Percentiles rank a stretch among this genome's conserved stretches.
phyloP scores from a whole-genome alignment of 2,329 filamentous ascomycete species.

The Phialemoniopsis sp. region DNA sequence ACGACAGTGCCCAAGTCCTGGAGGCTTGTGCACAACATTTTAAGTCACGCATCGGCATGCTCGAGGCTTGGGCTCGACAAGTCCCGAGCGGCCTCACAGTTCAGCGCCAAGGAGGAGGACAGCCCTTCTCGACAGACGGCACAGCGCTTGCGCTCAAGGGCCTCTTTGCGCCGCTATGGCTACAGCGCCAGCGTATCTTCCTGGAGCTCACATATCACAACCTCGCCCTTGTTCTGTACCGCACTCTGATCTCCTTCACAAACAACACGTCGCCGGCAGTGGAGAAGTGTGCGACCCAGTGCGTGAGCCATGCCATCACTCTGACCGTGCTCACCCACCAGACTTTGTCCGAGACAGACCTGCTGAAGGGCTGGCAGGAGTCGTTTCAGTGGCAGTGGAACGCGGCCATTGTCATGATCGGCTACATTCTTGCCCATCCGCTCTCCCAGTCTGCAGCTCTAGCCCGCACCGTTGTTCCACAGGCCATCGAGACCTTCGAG shows the following conservation, averaged over 20 bases:
- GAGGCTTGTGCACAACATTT: slow-evolving; percentile 22
- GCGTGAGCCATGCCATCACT: slow-evolving; percentile 27
- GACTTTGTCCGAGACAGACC: slow-evolving; percentile 19
- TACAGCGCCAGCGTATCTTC: slow-evolving; percentile 34
- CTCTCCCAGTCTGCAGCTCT: slow-evolving; percentile 15
- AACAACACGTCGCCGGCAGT: slow-evolving; percentile 10
- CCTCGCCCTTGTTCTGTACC: slow-evolving; percentile 27
- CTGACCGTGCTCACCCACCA: slow-evolving; percentile 30
- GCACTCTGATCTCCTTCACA: slow-evolving; percentile 31
- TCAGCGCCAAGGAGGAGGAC: slow-evolving; percentile 20
- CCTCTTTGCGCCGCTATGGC: slow-evolving; percentile 28
- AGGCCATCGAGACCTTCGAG: slow-evolving; percentile 27
- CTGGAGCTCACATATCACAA: slow-evolving; percentile 36
- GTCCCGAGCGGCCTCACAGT: slow-evolving; percentile 30
- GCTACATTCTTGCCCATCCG: slow-evolving; percentile 33
- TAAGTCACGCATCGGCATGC: slow-evolving; percentile 11
- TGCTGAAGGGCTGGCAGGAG: slow-evolving; percentile 31
- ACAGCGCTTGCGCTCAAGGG: slow-evolving; percentile 24
- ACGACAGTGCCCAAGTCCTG: slow-evolving; percentile 21
- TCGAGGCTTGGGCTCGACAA: slow-evolving; percentile 25
- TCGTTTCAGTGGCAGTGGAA: slow-evolving; percentile 38
- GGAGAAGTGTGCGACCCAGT: slow-evolving; percentile 19
- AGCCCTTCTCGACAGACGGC: slow-evolving; percentile 25
- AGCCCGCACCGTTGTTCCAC: slow-evolving; percentile 26
- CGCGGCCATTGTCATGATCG: slow-evolving; percentile 31